Percentiles rank a stretch among this genome's conserved stretches.
Conservation (phyloP, 2,329 filamentous ascomycete species). For the Botrytis fabae region DNA sequence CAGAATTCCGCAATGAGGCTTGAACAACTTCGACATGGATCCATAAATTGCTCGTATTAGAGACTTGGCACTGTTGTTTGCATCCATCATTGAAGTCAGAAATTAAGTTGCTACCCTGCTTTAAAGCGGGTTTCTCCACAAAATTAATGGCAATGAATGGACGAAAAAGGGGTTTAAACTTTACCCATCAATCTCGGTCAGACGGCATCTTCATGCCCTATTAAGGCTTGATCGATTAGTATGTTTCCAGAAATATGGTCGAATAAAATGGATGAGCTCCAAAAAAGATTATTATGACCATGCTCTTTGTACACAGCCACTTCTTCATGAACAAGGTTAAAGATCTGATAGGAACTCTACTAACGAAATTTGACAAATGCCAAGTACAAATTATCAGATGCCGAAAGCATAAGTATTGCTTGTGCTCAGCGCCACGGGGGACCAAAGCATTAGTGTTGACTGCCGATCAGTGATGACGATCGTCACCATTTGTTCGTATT, state of each 20-base stretch:
- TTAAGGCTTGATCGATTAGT: background rate
- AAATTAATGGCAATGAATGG: background rate
- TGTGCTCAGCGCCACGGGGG: background rate
- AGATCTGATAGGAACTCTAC: background rate
- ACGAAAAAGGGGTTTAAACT: background rate
- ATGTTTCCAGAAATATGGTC: conserved; percentile 4
- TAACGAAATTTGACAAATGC: background rate
- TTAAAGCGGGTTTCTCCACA: background rate
- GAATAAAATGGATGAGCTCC: background rate
- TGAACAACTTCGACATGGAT: background rate
- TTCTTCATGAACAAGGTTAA: background rate
- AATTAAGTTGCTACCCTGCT: background rate
- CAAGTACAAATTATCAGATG: background rate
- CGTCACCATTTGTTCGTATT: conserved; percentile 2
- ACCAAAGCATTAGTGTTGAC: background rate
- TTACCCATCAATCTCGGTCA: background rate
- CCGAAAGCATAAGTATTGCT: background rate
- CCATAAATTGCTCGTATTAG: conserved; percentile 11
- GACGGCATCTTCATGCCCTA: background rate
- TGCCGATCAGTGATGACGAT: background rate
- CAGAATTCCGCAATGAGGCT: conserved; percentile 4
- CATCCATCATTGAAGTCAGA: background rate
- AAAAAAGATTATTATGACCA: background rate
- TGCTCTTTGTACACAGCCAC: background rate
- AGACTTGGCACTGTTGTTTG: background rate